Conservation (phyloP, 2,329 filamentous ascomycete genomes). For the Mycosphaerella sp. region DNA sequence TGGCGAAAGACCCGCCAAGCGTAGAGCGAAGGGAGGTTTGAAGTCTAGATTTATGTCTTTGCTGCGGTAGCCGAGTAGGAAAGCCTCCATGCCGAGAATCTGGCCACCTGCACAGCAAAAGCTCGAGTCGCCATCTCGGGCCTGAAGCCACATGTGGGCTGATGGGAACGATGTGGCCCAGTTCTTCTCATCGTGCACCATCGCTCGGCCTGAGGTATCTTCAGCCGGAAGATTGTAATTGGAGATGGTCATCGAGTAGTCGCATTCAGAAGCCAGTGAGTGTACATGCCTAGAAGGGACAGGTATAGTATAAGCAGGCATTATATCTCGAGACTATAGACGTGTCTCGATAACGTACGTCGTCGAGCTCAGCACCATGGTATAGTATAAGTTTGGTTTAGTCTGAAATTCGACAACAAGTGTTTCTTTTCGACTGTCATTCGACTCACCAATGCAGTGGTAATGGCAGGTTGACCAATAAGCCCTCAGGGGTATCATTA, state of each 20-base stretch:
- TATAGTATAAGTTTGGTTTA: no score
- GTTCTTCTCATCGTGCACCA: slow-evolving; percentile 48
- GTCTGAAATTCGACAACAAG: no score
- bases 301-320: no score
- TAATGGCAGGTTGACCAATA: slow-evolving; percentile 42
- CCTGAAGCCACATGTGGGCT: slow-evolving; percentile 41
- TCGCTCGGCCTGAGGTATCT: slow-evolving; percentile 33
- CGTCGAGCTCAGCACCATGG: no score
- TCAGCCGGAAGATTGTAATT: slow-evolving; percentile 23
- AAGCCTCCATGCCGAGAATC: slow-evolving; percentile 41
- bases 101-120: slow-evolving; percentile 38
- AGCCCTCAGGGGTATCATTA: slow-evolving; percentile 41
- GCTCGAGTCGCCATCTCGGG: slow-evolving; percentile 27
- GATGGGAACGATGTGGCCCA: slow-evolving; percentile 45
- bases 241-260: slow-evolving; percentile 38
- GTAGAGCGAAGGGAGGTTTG: slow-evolving; percentile 41
- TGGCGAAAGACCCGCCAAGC: slow-evolving; percentile 35
- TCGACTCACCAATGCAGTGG: slow-evolving; percentile 41
- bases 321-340: no score
- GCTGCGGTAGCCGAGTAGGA: slow-evolving; percentile 43
- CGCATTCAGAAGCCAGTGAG: slow-evolving; percentile 39
- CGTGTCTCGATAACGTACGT: no score
- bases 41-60: slow-evolving; percentile 38
- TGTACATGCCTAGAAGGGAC: slow-evolving; percentile 39
- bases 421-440: no score